Base-by-base conservation (phyloP, 2,329 filamentous ascomycete species). In the Aspergillus persii region DNA sequence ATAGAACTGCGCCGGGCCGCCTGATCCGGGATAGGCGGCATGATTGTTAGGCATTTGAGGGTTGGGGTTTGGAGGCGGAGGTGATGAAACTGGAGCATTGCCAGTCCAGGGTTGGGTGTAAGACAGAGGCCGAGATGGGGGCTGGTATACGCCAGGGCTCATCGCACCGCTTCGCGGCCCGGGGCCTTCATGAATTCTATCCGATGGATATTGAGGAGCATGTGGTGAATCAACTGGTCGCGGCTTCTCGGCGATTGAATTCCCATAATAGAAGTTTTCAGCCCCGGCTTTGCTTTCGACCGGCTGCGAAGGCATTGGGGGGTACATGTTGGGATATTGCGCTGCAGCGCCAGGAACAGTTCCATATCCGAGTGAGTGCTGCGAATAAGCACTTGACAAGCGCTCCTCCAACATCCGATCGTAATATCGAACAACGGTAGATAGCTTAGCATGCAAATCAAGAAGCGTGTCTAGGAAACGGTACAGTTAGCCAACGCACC, bases 321-420 rank as follows among this genome's bases (percentile, higher is more conserved):
- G 89, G 71, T 96, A 96, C 12, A 90, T 83, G 54, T 82, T 81
- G 23, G 81, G 84, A 4, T 84, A 74, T 8, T 84, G 76, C 47
- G 78, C 75, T 36, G 78, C 75, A 39, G 80, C 80, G 11, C 79
- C 75, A 39, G 80, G 78, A 27, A 70, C 65, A 18, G 69, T 65
- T 2, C 74, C 72, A 63, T 92, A 92, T 2, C 87, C 84, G 23
- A 92, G 79, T 48, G 77, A 87, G 68, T 94, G 90, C 69, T 96
- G 91, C 63, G 87, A 90, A 73, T 98, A 98, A 1, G 95, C 94
- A 74, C 90, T 96, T 8, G 92, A 96, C 29, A 99, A 82, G 44
- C 95, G 87, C 63, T 99, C 95, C 76, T 99, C 95, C 15, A 99
- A 83, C 95, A 99, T 98, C 46, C 92, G 88, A 75, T 99, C 95